Evolutionary conservation across 306 rosid genomes (phyloP).

Genomic region (Prunus dulcis): DNA sequence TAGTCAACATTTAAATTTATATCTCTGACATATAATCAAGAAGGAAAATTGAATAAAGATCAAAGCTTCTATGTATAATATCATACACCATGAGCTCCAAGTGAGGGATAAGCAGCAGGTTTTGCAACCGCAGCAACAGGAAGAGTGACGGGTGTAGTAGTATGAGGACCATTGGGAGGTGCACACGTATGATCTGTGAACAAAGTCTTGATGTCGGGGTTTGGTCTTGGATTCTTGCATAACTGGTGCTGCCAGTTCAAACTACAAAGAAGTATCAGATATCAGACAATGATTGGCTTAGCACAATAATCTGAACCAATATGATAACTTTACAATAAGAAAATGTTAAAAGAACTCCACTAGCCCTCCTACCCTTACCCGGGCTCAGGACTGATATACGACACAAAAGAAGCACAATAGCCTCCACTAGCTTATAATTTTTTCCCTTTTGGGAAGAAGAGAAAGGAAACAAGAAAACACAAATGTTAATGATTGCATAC

Average conservation of each 20-base stretch:
- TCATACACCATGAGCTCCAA: constrained; percentile 80
- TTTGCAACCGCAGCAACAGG: constrained; percentile 72
- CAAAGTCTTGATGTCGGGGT: constrained; percentile 81
- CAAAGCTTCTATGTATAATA: constrained; percentile 32
- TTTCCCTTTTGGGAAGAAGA: neutral
- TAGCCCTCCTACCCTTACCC: neutral
- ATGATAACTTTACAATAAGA: neutral
- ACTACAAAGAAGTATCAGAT: constrained; percentile 42
- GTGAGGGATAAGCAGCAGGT: constrained; percentile 67
- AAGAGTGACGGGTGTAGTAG: constrained; percentile 72
- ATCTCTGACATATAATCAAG: neutral
- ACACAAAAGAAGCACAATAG: neutral
- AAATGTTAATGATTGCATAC: neutral
- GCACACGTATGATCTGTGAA: constrained; percentile 76
- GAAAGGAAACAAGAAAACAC: neutral
- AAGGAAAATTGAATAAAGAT: neutral
- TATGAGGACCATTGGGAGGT: constrained; percentile 67
- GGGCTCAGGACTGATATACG: neutral
- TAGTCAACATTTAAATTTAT: constrained; percentile 17
- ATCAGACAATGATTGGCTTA: constrained; percentile 12
- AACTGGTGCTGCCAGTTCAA: constrained; percentile 96
- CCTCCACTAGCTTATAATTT: neutral
- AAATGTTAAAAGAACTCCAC: neutral
- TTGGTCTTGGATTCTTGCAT: constrained; percentile 73
- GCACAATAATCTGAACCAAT: constrained; percentile 10